Evolutionary conservation across 768 basidiomycete species (phyloP), one percentile per base, ranked within the genome.

Genomic region (Tricholoma bakamatsutake): DNA sequence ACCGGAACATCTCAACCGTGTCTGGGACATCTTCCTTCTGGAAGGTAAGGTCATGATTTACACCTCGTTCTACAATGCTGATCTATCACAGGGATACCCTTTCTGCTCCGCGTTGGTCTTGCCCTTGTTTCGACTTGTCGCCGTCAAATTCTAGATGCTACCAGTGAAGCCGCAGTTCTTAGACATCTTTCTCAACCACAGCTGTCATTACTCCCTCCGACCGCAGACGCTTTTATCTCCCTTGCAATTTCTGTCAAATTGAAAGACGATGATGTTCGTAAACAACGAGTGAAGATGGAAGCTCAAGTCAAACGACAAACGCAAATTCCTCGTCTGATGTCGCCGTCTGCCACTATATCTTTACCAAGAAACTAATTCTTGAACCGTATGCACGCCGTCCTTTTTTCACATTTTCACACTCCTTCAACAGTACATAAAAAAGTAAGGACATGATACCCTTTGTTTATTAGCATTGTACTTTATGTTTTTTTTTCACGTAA

Each of bases 21-120:
- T 90, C 11, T 93, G 91, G 90, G 91, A 92, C 64, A 65, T 93
- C 2, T 92, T 92, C 64, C 68, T 93, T 17, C 88, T 79, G 59
- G 90, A 93, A 70, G 90, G 90, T 90, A 66, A 27, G 73, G 56
- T 7, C 2, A 12, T 9, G 18, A n/a, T 33, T 28, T 21, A 2
- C 17, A 6, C 17, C n/a, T 50, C 7, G 39, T 50, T 17, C 27
- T 24, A 56, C 12, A 17, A 33, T 52, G 27, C 6, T 46, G 10
- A 45, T 50, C 30, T 34, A 17, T 27, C 15, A 11, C 39, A 92
- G 90, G 90, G 6, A 71, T 89, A 18, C 78, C 85, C 0, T 87
- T 85, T 75, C 71, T 93, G 33, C 75, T 88, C 63, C 86, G 90
- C n/a, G 74, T 88, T 3, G 89, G 81, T 2, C 74, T 93, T 3